Percentiles rank a stretch among this genome's conserved stretches.
phyloP scores from a whole-genome alignment of 2,329 filamentous ascomycete species.

The Xylariomycetidae sp. region DNA sequence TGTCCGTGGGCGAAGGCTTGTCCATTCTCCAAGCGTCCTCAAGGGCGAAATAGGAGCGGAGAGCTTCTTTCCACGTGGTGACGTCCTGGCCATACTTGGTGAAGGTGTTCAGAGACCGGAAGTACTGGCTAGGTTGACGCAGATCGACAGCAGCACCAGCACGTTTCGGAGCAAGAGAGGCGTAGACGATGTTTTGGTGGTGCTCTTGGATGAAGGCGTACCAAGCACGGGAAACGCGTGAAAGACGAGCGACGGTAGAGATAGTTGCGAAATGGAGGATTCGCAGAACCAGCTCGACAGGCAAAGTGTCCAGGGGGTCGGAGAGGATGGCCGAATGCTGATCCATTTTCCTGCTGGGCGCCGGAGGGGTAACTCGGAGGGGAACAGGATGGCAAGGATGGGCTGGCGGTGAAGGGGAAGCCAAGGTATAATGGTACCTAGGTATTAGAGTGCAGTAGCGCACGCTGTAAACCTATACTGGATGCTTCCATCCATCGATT shows the following conservation, averaged over 20 bases:
- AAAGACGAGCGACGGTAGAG: conserved; percentile 9
- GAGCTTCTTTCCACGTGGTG: conserved; percentile 37
- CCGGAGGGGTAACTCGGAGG: too few relatives aligned
- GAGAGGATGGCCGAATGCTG: too few relatives aligned
- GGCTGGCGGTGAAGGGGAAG: too few relatives aligned
- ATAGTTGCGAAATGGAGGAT: conserved; percentile 14
- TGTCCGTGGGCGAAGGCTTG: conserved; percentile 30
- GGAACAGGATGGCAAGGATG: too few relatives aligned
- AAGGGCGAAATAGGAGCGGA: conserved; percentile 33
- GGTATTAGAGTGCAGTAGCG: too few relatives aligned
- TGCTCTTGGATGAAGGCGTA: conserved; percentile 14
- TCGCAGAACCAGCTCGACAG: conserved; percentile 16
- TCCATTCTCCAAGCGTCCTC: conserved; percentile 30
- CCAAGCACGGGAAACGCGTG: conserved; percentile 11
- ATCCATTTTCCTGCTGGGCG: too few relatives aligned
- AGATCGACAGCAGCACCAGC: background rate
- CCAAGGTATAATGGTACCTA: too few relatives aligned
- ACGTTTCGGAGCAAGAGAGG: conserved; percentile 1
- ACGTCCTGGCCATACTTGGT: conserved; percentile 27
- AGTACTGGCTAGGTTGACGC: conserved; percentile 3
- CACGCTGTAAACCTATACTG: too few relatives aligned
- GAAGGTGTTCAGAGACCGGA: conserved; percentile 18
- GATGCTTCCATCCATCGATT: too few relatives aligned
- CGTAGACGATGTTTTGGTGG: conserved; percentile 16
- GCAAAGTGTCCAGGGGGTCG: conserved; percentile 14